Percentiles rank a stretch among this genome's conserved stretches.
Conservation (phyloP, 2,329 filamentous ascomycete species). For the Neonectria magnoliae region DNA sequence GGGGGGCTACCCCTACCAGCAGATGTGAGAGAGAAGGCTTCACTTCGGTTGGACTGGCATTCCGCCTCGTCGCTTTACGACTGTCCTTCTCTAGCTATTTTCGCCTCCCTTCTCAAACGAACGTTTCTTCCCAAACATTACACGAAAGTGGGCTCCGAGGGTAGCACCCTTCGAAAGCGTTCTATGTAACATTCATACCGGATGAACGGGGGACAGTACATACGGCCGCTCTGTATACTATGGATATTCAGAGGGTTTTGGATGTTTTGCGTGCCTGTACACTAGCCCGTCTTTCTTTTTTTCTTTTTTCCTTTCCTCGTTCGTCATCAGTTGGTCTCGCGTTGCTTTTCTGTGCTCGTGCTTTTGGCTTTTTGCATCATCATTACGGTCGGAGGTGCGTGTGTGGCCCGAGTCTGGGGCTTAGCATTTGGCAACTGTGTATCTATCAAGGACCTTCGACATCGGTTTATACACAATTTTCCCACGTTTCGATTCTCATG, state of each 20-base stretch:
- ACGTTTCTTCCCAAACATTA: constrained; percentile 18
- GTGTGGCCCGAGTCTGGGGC: constrained; percentile 2
- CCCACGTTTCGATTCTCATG: constrained; percentile 7
- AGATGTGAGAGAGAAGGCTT: constrained; percentile 18
- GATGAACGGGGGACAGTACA: constrained; percentile 29
- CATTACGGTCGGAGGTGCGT: constrained; percentile 10
- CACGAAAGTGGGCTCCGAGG: constrained; percentile 13
- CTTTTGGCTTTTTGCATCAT: constrained; percentile 13
- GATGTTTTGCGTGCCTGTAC: constrained; percentile 36
- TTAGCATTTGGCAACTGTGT: constrained; percentile 10
- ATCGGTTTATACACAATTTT: constrained; percentile 15
- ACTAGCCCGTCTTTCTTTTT: constrained; percentile 29
- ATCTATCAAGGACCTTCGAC: constrained; percentile 10
- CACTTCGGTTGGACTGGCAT: background rate
- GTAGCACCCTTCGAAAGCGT: constrained; percentile 2
- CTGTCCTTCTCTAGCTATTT: background rate
- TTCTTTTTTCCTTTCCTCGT: constrained; percentile 5
- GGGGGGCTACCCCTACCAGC: constrained; percentile 42
- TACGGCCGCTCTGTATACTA: constrained; percentile 40
- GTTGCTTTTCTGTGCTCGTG: constrained; percentile 16
- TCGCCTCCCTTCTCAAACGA: background rate
- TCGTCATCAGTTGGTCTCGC: constrained; percentile 1
- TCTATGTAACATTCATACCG: constrained; percentile 29
- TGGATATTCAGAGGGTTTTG: constrained; percentile 36
- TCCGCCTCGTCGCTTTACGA: background rate